Percentiles rank a stretch among this genome's conserved stretches.
These are phyloP conservation scores for Dothistroma pini DNA, from an alignment of 2,329 filamentous ascomycete genomes.

Conservation along the genomic window DNA sequence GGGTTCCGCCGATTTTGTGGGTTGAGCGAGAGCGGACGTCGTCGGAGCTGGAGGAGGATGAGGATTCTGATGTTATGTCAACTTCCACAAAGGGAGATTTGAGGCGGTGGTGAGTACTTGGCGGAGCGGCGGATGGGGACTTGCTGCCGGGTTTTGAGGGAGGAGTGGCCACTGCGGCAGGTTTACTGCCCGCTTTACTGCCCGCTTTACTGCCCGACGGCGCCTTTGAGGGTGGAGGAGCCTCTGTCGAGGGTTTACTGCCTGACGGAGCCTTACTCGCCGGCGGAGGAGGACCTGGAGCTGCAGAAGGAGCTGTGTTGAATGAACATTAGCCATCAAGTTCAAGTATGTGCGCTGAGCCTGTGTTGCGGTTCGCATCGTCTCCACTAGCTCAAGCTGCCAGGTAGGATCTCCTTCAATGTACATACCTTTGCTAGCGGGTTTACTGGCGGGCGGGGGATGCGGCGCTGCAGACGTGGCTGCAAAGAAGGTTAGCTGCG, in stretches of 20 bases:
- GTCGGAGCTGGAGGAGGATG: slow-evolving; percentile 30
- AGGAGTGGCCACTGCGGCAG: background rate
- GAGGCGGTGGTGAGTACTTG: slow-evolving; percentile 12
- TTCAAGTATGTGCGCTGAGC: background rate
- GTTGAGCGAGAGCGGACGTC: slow-evolving; percentile 23
- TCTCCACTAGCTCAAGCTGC: too few species aligned
- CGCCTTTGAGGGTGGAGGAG: background rate
- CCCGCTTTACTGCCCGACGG: slow-evolving; percentile 2
- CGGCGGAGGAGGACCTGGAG: too few species aligned
- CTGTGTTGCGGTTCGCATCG: too few species aligned
- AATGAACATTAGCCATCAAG: background rate
- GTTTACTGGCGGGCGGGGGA: too few species aligned
- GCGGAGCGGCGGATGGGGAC: slow-evolving; percentile 14
- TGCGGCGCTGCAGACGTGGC: too few species aligned
- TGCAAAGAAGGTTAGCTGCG: too few species aligned
- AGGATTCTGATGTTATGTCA: slow-evolving; percentile 27
- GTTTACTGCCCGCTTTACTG: slow-evolving; percentile 5
- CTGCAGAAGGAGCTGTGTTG: background rate
- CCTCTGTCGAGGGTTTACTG: background rate
- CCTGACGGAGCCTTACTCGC: too few species aligned
- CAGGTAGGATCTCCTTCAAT: too few species aligned
- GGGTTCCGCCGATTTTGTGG: slow-evolving; percentile 14
- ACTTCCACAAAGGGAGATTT: slow-evolving; percentile 46
- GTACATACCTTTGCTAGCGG: too few species aligned
- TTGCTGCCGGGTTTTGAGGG: slow-evolving; percentile 27